Percentiles rank a stretch among this genome's conserved stretches.
Evolutionary conservation across 352 stramenopile genomes (phyloP).

Genomic region (Achlya hypogyna): DNA sequence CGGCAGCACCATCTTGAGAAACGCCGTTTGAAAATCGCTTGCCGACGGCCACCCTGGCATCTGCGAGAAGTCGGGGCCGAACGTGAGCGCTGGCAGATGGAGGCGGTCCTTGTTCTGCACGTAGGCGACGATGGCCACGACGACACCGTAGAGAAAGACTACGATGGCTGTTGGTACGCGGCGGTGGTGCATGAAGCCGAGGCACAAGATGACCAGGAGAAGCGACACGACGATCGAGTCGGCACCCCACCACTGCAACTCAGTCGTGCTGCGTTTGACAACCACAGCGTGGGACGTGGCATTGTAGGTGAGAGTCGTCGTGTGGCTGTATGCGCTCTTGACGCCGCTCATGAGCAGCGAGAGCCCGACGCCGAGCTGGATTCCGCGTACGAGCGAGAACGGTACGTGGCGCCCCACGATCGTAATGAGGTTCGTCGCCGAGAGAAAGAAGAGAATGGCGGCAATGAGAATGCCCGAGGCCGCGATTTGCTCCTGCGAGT

Average conservation of each 20-base stretch:
- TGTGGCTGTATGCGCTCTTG: slow-evolving; percentile 44
- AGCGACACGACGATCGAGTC: slow-evolving; percentile 60
- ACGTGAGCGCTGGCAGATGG: slow-evolving; percentile 37
- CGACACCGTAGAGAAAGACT: slow-evolving; percentile 64
- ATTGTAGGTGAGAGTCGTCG: slow-evolving; percentile 25
- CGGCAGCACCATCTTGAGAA: slow-evolving; percentile 82
- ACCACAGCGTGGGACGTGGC: slow-evolving; percentile 5
- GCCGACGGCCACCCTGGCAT: slow-evolving; percentile 38
- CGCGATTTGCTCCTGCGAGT: slow-evolving; percentile 65
- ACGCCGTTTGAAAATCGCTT: slow-evolving; percentile 54
- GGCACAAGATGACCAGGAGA: slow-evolving; percentile 59
- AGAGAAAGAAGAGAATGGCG: slow-evolving; percentile 57
- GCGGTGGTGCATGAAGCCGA: slow-evolving; percentile 51
- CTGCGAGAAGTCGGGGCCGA: slow-evolving; percentile 51
- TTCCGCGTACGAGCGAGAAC: slow-evolving; percentile 80
- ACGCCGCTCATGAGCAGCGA: slow-evolving; percentile 82
- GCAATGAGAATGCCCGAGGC: slow-evolving; percentile 83
- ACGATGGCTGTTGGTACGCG: slow-evolving; percentile 54
- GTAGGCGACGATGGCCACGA: slow-evolving; percentile 54
- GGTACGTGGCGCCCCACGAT: slow-evolving; percentile 82
- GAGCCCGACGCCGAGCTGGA: slow-evolving; percentile 88
- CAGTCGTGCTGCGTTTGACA: slow-evolving; percentile 7
- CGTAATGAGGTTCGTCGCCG: slow-evolving; percentile 84
- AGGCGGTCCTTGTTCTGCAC: slow-evolving; percentile 34
- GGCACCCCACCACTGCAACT: slow-evolving; percentile 46